Base-by-base conservation (phyloP, 495 filamentous ascomycete genomes). In the Aspergillus egyptiacus region DNA sequence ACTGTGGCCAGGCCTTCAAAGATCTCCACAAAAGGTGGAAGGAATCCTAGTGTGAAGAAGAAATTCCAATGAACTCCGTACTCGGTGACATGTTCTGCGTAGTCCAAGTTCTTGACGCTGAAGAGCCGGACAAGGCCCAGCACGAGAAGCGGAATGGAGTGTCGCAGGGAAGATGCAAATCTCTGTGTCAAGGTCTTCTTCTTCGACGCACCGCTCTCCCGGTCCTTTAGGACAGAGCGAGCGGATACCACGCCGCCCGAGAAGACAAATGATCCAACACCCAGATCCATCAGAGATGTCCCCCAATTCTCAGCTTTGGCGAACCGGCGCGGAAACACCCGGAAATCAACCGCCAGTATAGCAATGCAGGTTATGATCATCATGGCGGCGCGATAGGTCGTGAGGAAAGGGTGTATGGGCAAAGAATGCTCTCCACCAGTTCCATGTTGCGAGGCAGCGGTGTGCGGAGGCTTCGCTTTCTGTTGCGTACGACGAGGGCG, bases 51-150 rank as follows among this genome's bases (percentile, higher is more conserved):
- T 0, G 93, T 99, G 67, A 99, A 97, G 72, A 99, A 99, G 66
- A 99, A 99, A 65, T 99, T 99, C 93, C 93, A 99, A 64, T 99
- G 93, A 9, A 97, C 88, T 24, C 93, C 93, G 58, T 99, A 99
- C 57, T 99, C 93, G 1, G 89, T 91, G 28, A 97, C 89, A 68
- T 99, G 93, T 64, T 97, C 93, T 2, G 90, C 90, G 61, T 97
- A 97, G 60, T 96, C 90, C 18, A 96, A 71, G 8, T 88, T 87
- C 67, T 97, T 99, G 58, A 97, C 91, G 56, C 81, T 95, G 46
- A 85, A 83, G 14, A 97, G 68, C 18, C 93, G 80, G 42, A 93
- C 72, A 32, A 96, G 53, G 15, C 93, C 93, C 13, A 99, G 73
- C 0, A 84, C 73, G 1, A 96, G 72, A 4, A 99, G 68, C 9